Evolutionary conservation across 225 moss, liverwort and hornwort species (phyloP), one percentile per base, ranked within the genome.

Genomic region (Pleurozium schreberi): DNA sequence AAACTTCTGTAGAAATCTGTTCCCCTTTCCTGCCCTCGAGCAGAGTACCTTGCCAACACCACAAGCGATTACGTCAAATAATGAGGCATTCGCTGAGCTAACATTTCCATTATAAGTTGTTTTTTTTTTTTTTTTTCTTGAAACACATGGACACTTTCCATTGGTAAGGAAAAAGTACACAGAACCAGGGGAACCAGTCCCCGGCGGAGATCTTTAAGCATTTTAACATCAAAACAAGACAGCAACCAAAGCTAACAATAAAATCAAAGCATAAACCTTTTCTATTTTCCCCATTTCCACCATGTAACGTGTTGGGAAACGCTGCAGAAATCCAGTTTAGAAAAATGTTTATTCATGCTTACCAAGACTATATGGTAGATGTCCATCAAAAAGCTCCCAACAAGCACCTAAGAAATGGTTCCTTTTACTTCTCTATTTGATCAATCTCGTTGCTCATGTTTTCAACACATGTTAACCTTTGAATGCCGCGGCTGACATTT

Each of bases 281-380:
- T 98, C 97, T 88, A 96, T 93, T 89, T 75, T 93, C 69, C 96
- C 96, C 98, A 98, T 98, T 90, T 98, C 98, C 55, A 98, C 97
- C 98, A 98, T 98, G 61, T 93, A 95, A 66, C 58, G 92, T 49
- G 90, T 87, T 80, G 95, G 93, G 47, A 95, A 92, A 89, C 75
- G 91, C 98, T 98, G 95, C 91, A 89, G 38, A 76, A 36, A 91
- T 71, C 71, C 63, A 87, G 45, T 60, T 61, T 26, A 71, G 34
- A 71, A 84, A 27, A 76, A 47, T 28, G 49, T 92, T 84, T 66
- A 60, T 49, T 66, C 40, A 59, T 36, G 34, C 36, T 57, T 14
- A 19, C 31, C 69, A 69, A 58, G n/a, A 18, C 18, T 73, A 8
- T 43, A 70, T 40, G 40, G n/a, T 21, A n/a, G 26, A 40, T 40